A percentile compares a stretch with the other conserved stretches of the same genome.
These are phyloP conservation scores for Phalaenopsis equestris DNA, from an alignment of 106 monocot genomes.

Conservation along the genomic window DNA sequence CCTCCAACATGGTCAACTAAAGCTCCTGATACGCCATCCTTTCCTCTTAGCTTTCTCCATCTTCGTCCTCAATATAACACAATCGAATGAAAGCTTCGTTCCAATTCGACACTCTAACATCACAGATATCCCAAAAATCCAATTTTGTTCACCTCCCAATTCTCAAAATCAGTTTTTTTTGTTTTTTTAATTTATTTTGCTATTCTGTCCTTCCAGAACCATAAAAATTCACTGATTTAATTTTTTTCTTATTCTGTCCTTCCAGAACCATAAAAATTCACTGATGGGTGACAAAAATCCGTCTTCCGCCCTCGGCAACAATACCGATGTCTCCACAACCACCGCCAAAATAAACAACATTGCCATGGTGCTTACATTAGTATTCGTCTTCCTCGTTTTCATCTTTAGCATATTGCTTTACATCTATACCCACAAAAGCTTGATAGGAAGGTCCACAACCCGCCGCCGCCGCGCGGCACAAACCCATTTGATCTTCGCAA, in stretches of 20 bases:
- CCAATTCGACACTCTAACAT: no score
- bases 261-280: not conserved
- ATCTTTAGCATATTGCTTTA: conserved; percentile 46
- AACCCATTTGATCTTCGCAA: conserved; percentile 1
- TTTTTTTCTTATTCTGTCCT: no score
- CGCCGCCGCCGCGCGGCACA: not conserved
- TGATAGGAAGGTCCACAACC: not conserved
- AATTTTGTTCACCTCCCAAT: no score
- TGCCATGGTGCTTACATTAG: conserved; percentile 21
- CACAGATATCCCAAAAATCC: no score
- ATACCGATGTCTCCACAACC: not conserved
- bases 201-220: not conserved
- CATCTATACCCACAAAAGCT: conserved; percentile 29
- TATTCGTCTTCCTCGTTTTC: conserved; percentile 42
- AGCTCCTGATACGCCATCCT: no score
- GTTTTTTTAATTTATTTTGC: no score
- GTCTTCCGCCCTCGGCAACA: not conserved
- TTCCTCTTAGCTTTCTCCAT: no score
- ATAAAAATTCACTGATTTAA: not conserved
- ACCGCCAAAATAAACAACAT: conserved; percentile 20
- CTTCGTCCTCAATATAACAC: no score
- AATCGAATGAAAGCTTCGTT: no score
- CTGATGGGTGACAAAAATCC: not conserved
- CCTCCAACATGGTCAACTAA: no score
- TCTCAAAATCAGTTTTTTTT: no score